Evolutionary conservation across 306 rosid genomes (phyloP).

Genomic region (Acmispon strigosus): DNA sequence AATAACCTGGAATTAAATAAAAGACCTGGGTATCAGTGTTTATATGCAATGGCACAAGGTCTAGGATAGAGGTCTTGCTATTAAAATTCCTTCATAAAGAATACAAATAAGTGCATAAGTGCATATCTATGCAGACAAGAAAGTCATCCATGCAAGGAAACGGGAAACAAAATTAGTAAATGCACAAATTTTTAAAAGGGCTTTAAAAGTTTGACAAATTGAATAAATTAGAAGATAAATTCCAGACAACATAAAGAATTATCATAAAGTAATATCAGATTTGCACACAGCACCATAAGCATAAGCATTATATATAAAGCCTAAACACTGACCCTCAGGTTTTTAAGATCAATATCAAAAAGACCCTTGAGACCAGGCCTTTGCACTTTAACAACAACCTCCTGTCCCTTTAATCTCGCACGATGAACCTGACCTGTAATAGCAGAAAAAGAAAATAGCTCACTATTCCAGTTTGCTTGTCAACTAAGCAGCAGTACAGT

Average conservation of each 20-base stretch:
- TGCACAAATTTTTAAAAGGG: background rate
- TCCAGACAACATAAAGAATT: background rate
- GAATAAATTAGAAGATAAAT: background rate
- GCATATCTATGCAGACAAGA: background rate
- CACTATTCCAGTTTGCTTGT: slow-evolving; percentile 9
- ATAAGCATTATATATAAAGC: slow-evolving; percentile 2
- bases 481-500: background rate
- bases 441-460: slow-evolving; percentile 6
- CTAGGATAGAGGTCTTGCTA: background rate
- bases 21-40: background rate
- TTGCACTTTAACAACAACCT: slow-evolving; percentile 92
- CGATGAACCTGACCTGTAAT: slow-evolving; percentile 98
- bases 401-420: slow-evolving; percentile 78
- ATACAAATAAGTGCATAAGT: background rate
- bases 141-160: background rate
- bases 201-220: background rate
- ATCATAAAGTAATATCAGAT: slow-evolving; percentile 4
- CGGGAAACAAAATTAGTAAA: background rate
- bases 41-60: background rate
- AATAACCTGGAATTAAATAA: slow-evolving; percentile 54
- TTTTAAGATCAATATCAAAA: slow-evolving; percentile 97
- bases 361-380: slow-evolving; percentile 97
- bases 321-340: slow-evolving; percentile 77
- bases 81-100: slow-evolving; percentile 1
- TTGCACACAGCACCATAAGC: background rate